Evolutionary conservation across 2,329 filamentous ascomycete genomes (phyloP).

Genomic region (Cryphonectria radicalis): DNA sequence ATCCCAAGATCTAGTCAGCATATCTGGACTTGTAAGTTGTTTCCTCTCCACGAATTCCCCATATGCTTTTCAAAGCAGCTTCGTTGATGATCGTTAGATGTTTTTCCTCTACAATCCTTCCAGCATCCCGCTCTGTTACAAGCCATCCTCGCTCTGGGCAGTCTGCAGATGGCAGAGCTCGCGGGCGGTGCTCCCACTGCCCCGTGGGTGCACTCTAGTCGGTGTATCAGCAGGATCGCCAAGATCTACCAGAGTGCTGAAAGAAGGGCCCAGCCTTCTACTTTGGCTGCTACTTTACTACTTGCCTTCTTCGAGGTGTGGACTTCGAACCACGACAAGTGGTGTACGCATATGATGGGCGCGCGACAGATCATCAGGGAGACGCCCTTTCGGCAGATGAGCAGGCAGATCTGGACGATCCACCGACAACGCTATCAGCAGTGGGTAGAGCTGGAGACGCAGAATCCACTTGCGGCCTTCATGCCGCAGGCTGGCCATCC

Average conservation of each 20-base stretch:
- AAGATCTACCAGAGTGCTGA: constrained; percentile 72
- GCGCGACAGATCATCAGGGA: constrained; percentile 82
- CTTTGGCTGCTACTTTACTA: constrained; percentile 84
- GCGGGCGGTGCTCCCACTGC: constrained; percentile 75
- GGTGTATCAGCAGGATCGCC: constrained; percentile 78
- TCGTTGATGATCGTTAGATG: constrained; percentile 59
- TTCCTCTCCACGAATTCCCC: background rate
- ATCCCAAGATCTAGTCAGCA: constrained; percentile 68
- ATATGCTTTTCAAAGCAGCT: background rate
- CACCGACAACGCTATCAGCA: constrained; percentile 47
- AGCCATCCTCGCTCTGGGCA: constrained; percentile 84
- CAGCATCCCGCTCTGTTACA: constrained; percentile 87
- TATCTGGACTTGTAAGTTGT: constrained; percentile 63
- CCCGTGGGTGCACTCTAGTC: constrained; percentile 89
- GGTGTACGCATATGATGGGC: constrained; percentile 90
- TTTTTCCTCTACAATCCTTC: constrained; percentile 80
- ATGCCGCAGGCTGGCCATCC: constrained; percentile 32
- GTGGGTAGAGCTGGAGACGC: constrained; percentile 22
- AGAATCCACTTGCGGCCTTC: constrained; percentile 32
- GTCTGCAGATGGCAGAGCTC: constrained; percentile 84
- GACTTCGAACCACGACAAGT: constrained; percentile 92
- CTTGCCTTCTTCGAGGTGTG: constrained; percentile 94
- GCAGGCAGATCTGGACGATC: constrained; percentile 69
- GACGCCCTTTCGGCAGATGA: constrained; percentile 76
- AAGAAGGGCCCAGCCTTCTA: constrained; percentile 75